These are phyloP conservation scores for Gossypium laxum DNA, from an alignment of 441 rosid genomes.

Conservation along the genomic window DNA sequence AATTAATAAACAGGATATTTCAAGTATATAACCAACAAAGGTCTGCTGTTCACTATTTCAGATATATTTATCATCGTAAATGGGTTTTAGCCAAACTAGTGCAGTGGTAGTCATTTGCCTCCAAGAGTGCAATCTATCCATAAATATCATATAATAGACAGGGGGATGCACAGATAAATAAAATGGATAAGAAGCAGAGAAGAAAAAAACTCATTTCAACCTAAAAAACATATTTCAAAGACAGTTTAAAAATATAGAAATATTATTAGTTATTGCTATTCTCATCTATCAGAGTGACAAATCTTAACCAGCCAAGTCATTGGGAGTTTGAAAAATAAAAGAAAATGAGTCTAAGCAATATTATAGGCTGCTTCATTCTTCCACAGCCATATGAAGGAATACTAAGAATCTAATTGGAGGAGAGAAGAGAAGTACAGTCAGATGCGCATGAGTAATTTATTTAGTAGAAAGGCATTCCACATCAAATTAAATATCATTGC, in stretches of 20 bases:
- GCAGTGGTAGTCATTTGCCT: background rate
- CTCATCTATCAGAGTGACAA: background rate
- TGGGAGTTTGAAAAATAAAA: background rate
- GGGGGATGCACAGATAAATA: background rate
- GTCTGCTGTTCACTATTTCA: background rate
- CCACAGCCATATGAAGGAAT: background rate
- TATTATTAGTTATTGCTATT: background rate
- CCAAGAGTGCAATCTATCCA: background rate
- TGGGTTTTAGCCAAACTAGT: background rate
- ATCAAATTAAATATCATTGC: background rate
- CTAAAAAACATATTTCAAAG: background rate
- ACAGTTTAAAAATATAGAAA: background rate
- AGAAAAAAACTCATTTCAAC: background rate
- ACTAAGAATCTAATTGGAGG: background rate
- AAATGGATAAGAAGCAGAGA: background rate
- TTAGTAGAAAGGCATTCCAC: background rate
- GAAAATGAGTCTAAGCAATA: background rate
- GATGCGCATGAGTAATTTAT: background rate
- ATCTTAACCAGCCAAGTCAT: background rate
- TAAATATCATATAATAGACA: background rate
- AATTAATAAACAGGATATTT: slow-evolving; percentile 5
- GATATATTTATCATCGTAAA: background rate
- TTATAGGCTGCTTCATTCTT: background rate
- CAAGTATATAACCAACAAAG: background rate
- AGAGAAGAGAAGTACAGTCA: background rate